phyloP scores from a whole-genome alignment of 2,329 filamentous ascomycete genomes.

The Trichoderma brevicompactum region DNA sequence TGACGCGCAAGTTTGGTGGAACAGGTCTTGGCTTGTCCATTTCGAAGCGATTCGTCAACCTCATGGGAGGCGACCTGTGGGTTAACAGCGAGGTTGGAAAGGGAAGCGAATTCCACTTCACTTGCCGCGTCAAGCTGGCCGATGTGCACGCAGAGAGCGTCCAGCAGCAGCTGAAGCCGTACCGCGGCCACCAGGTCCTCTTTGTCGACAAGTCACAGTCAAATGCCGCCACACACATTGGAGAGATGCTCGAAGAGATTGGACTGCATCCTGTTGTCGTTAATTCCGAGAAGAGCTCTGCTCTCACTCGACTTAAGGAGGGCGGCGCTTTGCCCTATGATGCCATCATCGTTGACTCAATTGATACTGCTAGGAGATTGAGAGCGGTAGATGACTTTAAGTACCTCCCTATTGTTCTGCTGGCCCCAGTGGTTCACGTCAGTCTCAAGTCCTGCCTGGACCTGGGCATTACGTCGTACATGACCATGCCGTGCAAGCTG shows the following conservation, averaged over 20 bases:
- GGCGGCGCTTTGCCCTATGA: constrained; percentile 75
- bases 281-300: constrained; percentile 72
- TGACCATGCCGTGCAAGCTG: constrained; percentile 93
- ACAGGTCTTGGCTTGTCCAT: constrained; percentile 94
- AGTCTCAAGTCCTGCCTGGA: constrained; percentile 92
- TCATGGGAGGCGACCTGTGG: constrained; percentile 97
- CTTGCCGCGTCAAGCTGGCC: constrained; percentile 85
- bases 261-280: constrained; percentile 83
- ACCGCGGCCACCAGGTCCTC: constrained; percentile 87
- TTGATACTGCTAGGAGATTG: constrained; percentile 83
- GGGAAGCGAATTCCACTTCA: constrained; percentile 96
- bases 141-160: constrained; percentile 78
- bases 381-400: constrained; percentile 94
- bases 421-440: constrained; percentile 87
- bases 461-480: constrained; percentile 96
- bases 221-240: constrained; percentile 74
- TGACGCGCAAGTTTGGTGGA: constrained; percentile 93
- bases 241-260: constrained; percentile 75
- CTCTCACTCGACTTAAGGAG: constrained; percentile 56
- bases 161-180: constrained; percentile 83
- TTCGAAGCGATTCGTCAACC: constrained; percentile 89
- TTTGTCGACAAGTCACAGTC: constrained; percentile 93
- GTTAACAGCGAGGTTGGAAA: constrained; percentile 90
- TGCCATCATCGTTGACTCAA: constrained; percentile 93
- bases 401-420: constrained; percentile 92